Base-by-base conservation (phyloP, 331 rosid genomes). In the Telfairia occidentalis region DNA sequence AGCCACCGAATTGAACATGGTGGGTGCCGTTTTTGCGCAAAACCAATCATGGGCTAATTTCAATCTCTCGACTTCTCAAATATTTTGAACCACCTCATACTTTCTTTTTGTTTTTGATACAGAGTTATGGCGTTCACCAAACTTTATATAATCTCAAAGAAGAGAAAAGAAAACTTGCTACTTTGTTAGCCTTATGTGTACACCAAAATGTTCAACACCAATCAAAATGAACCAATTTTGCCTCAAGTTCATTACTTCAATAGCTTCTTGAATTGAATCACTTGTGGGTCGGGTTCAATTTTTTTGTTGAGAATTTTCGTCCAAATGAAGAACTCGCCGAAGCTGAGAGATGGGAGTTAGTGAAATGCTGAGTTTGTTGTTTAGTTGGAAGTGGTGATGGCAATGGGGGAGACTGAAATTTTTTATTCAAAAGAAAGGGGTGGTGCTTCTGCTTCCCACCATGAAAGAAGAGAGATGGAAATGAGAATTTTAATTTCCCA, bases 401-500 rank as follows among this genome's bases (percentile, higher is more conserved):
- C 19, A 58, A 58, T 29, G 34, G 19, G 38, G 38, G 23, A 49
- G 66, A 59, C 46, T 30, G 70, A 5, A 63, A 43, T 7, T 48
- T 30, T 43, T 26, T 37, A 70, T 69, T 45, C 0, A 16, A 16
- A 5, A 50, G 57, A 26, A 50, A 50, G 57, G 18, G 57, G n/a
- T 16, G 57, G 57, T 46, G 52, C 50, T 1, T n/a, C n/a, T n/a
- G n/a, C n/a, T n/a, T n/a, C n/a, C n/a, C n/a, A n/a, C n/a, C n/a
- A n/a, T n/a, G n/a, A n/a, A n/a, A n/a, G n/a, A n/a, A 12, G 5
- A 42, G 11, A 71, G 42, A 63, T 35, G 37, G 16, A 34, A 37
- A 7, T n/a, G n/a, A 70, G 76, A 78, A 50, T 83, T 85, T 83
- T 79, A n/a, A n/a, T 81, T 85, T 83, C 81, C 86, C 89, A 77